Percentiles rank a stretch among this genome's conserved stretches.
Evolutionary conservation across 257 asterid species (phyloP).

Genomic region (Dorcoceras hygrometricum): DNA sequence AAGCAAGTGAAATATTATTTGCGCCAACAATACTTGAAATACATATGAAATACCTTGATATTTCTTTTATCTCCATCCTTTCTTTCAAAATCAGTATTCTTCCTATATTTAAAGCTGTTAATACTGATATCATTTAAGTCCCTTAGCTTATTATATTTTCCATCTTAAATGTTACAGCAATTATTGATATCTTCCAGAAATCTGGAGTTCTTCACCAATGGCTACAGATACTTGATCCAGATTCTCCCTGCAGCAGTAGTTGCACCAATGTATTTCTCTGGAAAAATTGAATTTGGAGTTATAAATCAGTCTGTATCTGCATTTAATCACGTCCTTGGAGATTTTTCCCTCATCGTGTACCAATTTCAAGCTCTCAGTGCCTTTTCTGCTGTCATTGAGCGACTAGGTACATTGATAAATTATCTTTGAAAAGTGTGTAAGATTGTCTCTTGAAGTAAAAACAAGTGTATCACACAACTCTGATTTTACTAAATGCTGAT

Average conservation of each 20-base stretch:
- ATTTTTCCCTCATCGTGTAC: constrained; percentile 75
- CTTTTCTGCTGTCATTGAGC: constrained; percentile 86
- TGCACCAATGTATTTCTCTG: constrained; percentile 95
- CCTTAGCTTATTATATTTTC: constrained; percentile 14
- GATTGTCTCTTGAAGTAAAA: constrained; percentile 6
- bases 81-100: constrained; percentile 6
- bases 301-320: constrained; percentile 89
- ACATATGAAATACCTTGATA: not conserved
- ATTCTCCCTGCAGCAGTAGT: constrained; percentile 97
- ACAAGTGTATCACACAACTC: not conserved
- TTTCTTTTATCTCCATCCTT: constrained; percentile 11
- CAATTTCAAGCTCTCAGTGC: constrained; percentile 95
- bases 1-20: constrained; percentile 7
- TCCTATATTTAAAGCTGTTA: constrained; percentile 9
- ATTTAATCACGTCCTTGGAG: constrained; percentile 90
- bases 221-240: constrained; percentile 87
- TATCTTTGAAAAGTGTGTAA: constrained; percentile 15
- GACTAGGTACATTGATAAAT: constrained; percentile 55
- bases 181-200: constrained; percentile 87
- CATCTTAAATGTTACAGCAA: constrained; percentile 56
- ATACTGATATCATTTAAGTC: constrained; percentile 1
- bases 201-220: constrained; percentile 91
- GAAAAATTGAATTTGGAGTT: constrained; percentile 94
- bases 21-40: not conserved
- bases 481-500: constrained; percentile 3